Percentiles rank a stretch among this genome's conserved stretches.
Evolutionary conservation across 495 filamentous ascomycete species (phyloP).

Genomic region (Podospora fimiseda): DNA sequence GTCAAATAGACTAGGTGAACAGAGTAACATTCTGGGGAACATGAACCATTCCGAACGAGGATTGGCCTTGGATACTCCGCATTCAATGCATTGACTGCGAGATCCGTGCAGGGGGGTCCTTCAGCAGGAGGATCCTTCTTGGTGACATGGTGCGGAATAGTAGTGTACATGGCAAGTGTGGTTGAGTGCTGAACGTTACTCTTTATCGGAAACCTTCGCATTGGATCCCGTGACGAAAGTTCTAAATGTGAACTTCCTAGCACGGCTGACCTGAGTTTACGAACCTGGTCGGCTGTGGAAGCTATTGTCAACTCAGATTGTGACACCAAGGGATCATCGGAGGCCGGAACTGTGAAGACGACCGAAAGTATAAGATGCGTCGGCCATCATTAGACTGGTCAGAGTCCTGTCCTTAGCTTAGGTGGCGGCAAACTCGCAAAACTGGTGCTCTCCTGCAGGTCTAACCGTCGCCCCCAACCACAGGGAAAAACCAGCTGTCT

Average conservation of each 20-base stretch:
- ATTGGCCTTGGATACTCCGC: constrained; percentile 12
- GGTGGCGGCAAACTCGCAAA: not conserved
- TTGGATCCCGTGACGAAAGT: constrained; percentile 19
- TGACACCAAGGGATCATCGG: no score
- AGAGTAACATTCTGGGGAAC: not conserved
- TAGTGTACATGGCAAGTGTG: constrained; percentile 3
- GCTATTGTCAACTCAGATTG: not conserved
- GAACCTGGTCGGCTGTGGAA: not conserved
- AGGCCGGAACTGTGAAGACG: no score
- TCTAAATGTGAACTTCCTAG: constrained; percentile 2
- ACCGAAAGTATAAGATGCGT: not conserved
- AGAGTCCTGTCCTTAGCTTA: not conserved
- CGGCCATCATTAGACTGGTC: not conserved
- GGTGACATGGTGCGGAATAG: constrained; percentile 10
- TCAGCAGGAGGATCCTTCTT: constrained; percentile 4
- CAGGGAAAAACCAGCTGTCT: not conserved
- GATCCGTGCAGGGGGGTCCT: constrained; percentile 31
- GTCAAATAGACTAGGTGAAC: constrained; percentile 15
- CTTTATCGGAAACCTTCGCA: constrained; percentile 13
- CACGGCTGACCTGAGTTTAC: not conserved
- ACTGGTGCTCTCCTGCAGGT: not conserved
- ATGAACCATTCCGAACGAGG: constrained; percentile 6
- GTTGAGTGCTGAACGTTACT: constrained; percentile 9
- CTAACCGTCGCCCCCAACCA: not conserved
- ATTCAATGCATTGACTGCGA: constrained; percentile 21